These are phyloP conservation scores for Austroboletus novae-zelandiae DNA, from an alignment of 1,284 basidiomycete species.

Conservation along the genomic window DNA sequence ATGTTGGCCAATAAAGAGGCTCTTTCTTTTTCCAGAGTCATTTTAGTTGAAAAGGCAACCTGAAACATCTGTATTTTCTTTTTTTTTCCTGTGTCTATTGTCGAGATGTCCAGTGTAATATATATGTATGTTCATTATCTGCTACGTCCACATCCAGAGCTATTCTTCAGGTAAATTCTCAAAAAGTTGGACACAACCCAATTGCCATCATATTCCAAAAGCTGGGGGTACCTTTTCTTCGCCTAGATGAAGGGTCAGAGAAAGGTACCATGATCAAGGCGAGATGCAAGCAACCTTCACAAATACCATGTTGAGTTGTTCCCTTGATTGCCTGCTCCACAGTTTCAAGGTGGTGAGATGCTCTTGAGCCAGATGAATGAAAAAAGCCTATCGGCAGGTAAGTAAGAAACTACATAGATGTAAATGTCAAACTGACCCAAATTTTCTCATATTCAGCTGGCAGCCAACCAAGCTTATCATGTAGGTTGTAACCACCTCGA, in stretches of 20 bases:
- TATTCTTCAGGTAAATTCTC: constrained; percentile 8
- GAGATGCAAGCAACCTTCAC: too few relatives aligned
- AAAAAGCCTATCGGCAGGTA: neutral
- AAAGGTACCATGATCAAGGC: too few relatives aligned
- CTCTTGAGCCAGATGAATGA: neutral
- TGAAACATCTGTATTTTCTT: too few relatives aligned
- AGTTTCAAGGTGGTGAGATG: neutral
- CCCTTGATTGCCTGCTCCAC: neutral
- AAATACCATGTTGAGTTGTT: too few relatives aligned
- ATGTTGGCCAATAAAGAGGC: neutral
- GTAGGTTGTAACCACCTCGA: neutral
- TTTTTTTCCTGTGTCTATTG: too few relatives aligned
- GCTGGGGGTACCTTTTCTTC: too few relatives aligned
- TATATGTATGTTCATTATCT: too few relatives aligned
- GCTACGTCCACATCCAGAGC: too few relatives aligned
- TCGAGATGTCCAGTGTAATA: too few relatives aligned
- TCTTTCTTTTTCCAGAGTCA: neutral
- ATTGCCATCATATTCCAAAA: too few relatives aligned
- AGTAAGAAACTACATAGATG: too few relatives aligned
- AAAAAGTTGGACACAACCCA: constrained; percentile 11
- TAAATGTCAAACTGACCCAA: neutral
- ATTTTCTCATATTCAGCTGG: neutral
- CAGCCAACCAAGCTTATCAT: neutral
- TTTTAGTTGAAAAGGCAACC: neutral
- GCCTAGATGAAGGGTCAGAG: too few relatives aligned